phyloP scores from a whole-genome alignment of 2,329 filamentous ascomycete genomes.

The Penicillium aurantiogriseum region DNA sequence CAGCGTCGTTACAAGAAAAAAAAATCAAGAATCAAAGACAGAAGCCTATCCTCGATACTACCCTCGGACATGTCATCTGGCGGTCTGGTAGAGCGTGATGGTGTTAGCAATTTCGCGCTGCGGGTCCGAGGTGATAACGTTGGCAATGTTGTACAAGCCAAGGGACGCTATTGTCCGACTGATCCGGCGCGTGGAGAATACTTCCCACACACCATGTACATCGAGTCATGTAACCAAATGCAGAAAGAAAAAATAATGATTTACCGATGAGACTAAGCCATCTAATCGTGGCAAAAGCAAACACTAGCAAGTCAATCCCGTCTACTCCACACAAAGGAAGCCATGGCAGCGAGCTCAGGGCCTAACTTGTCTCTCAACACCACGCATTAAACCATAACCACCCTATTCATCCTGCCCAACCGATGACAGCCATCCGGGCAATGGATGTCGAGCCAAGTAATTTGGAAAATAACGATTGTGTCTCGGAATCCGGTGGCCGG shows the following conservation, averaged over 20 bases:
- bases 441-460: background rate
- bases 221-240: background rate
- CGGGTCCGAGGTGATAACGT: background rate
- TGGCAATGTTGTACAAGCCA: background rate
- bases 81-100: background rate
- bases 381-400: background rate
- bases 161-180: background rate
- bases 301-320: background rate
- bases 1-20: background rate
- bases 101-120: background rate
- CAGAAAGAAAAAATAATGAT: background rate
- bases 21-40: background rate
- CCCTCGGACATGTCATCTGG: background rate
- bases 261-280: background rate
- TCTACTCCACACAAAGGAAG: background rate
- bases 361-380: background rate
- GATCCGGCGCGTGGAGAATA: background rate
- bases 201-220: background rate
- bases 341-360: too few relatives aligned
- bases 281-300: background rate
- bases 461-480: background rate
- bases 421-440: background rate
- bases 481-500: background rate
- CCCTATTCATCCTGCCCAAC: background rate
- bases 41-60: background rate